These are phyloP conservation scores for Nyctanthes arbortristis DNA, from an alignment of 257 asterid species.

Conservation along the genomic window DNA sequence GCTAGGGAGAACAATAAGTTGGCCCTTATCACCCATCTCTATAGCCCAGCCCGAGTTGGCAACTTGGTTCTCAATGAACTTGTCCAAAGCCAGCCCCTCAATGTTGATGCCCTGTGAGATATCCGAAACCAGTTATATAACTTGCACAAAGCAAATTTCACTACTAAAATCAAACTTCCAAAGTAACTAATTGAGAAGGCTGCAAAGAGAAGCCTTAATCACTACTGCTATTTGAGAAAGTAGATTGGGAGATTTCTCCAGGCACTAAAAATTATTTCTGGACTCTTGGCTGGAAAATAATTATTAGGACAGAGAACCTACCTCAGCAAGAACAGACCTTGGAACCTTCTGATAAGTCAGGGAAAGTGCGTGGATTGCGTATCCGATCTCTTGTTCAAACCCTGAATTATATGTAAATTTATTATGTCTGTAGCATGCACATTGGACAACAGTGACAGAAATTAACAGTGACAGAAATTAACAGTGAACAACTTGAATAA, in stretches of 20 bases:
- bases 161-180: background rate
- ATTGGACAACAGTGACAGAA: background rate
- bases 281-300: background rate
- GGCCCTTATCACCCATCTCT: slow-evolving; percentile 66
- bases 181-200: background rate
- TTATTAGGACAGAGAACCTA: slow-evolving; percentile 33
- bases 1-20: slow-evolving; percentile 53
- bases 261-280: background rate
- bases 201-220: background rate
- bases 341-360: slow-evolving; percentile 73
- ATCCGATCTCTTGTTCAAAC: slow-evolving; percentile 86
- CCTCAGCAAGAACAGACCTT: slow-evolving; percentile 87
- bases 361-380: slow-evolving; percentile 77
- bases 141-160: background rate
- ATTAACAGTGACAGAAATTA: background rate
- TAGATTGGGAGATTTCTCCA: background rate
- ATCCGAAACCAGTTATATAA: slow-evolving; percentile 2
- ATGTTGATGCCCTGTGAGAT: slow-evolving; percentile 66
- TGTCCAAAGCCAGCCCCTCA: slow-evolving; percentile 74
- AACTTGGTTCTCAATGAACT: slow-evolving; percentile 71
- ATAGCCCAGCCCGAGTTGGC: slow-evolving; percentile 61
- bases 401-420: slow-evolving; percentile 40
- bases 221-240: background rate
- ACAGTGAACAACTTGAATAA: background rate
- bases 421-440: background rate